These are phyloP conservation scores for Fusarium buharicum DNA, from an alignment of 2,329 filamentous ascomycete species.

Conservation along the genomic window DNA sequence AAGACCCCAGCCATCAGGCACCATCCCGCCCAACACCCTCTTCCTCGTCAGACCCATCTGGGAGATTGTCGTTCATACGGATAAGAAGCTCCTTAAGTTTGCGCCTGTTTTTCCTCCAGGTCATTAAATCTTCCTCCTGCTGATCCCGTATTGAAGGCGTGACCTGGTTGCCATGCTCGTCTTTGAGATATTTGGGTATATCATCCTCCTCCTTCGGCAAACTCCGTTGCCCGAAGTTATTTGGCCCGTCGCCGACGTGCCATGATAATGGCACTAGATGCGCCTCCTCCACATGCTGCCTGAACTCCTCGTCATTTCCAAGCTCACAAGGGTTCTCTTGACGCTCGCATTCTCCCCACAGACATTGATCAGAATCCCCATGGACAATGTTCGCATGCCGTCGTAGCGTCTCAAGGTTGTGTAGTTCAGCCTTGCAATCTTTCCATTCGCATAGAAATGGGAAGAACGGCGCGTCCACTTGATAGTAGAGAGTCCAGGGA, in stretches of 20 bases:
- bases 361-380: conserved; percentile 43
- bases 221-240: conserved; percentile 50
- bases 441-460: conserved; percentile 70
- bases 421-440: conserved; percentile 67
- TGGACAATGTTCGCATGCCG: conserved; percentile 65
- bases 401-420: conserved; percentile 69
- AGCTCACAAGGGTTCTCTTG: conserved; percentile 49
- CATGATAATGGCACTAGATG: conserved; percentile 66
- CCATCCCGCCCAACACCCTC: conserved; percentile 25
- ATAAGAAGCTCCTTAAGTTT: conserved; percentile 57
- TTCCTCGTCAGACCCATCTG: conserved; percentile 54
- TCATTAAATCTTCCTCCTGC: conserved; percentile 59
- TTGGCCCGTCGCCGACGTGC: conserved; percentile 69
- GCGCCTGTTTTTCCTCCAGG: conserved; percentile 57
- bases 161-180: conserved; percentile 63
- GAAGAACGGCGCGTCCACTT: conserved; percentile 57
- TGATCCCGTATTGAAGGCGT: conserved; percentile 67
- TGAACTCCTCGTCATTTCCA: conserved; percentile 52
- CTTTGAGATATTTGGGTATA: conserved; percentile 63
- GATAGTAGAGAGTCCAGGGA: conserved; percentile 55
- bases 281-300: conserved; percentile 62
- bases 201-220: conserved; percentile 44
- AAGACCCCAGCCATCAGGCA: neutral
- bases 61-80: conserved; percentile 59
- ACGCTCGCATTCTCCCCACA: conserved; percentile 49